A percentile compares a stretch with the other conserved stretches of the same genome.
phyloP scores from a whole-genome alignment of 139 green algal species.

The Astrephomene gubernaculifera region DNA sequence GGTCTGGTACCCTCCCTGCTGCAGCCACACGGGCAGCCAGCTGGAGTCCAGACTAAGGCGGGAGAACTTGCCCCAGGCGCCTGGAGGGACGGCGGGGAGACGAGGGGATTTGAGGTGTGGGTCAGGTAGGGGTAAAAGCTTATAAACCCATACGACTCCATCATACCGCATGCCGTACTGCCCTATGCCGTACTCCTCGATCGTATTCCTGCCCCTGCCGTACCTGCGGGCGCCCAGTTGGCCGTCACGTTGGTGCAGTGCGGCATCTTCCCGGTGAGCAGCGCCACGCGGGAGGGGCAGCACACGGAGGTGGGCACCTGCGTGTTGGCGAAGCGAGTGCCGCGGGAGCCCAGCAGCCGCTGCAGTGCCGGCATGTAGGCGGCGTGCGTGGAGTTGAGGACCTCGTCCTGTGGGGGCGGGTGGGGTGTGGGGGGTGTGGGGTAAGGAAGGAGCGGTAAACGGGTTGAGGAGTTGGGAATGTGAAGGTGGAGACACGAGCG shows the following conservation, averaged over 20 bases:
- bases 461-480: background rate
- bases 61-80: slow-evolving; percentile 38
- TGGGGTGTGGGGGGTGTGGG: background rate
- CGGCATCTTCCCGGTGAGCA: slow-evolving; percentile 32
- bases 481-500: background rate
- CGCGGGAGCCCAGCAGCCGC: background rate
- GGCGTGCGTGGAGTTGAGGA: slow-evolving; percentile 40
- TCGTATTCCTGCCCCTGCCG: background rate
- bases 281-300: slow-evolving; percentile 43
- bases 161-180: too few relatives aligned
- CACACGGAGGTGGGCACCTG: slow-evolving; percentile 37
- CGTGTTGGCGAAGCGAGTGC: slow-evolving; percentile 38
- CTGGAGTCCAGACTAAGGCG: background rate
- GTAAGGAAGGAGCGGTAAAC: background rate
- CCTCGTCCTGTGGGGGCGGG: slow-evolving; percentile 20
- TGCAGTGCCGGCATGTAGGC: slow-evolving; percentile 18
- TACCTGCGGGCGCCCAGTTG: slow-evolving; percentile 28
- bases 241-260: slow-evolving; percentile 50
- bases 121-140: too few relatives aligned
- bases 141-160: too few relatives aligned
- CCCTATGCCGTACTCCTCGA: too few relatives aligned
- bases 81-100: background rate
- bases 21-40: slow-evolving; percentile 49
- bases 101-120: background rate
- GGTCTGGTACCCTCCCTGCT: slow-evolving; percentile 11